Conservation (phyloP, 345 rosid species). For the Hibiscus mutabilis region DNA sequence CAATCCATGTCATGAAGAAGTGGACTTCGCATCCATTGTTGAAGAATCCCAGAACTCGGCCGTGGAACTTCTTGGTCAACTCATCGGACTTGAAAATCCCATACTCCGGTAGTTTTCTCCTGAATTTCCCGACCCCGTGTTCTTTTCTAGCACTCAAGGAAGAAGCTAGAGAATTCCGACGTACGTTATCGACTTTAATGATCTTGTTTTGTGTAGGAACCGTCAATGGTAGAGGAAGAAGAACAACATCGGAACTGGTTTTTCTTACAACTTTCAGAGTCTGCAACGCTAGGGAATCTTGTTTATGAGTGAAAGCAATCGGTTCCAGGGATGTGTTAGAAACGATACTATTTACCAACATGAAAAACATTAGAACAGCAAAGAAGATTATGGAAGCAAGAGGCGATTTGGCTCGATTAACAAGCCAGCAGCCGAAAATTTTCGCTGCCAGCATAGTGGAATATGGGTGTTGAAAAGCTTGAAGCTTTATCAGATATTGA, state of each 20-base stretch:
- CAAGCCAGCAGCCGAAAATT: conserved; percentile 17
- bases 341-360: conserved; percentile 27
- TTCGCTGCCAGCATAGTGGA: neutral
- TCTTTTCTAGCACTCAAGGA: conserved; percentile 37
- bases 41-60: conserved; percentile 44
- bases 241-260: neutral
- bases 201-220: neutral
- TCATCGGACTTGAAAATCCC: conserved; percentile 48
- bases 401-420: conserved; percentile 20
- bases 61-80: conserved; percentile 39
- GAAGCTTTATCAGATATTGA: neutral
- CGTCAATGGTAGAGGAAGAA: neutral
- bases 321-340: conserved; percentile 15
- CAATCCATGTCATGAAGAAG: conserved; percentile 87
- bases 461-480: neutral
- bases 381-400: conserved; percentile 17
- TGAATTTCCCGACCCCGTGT: conserved; percentile 48
- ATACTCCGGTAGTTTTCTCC: conserved; percentile 28
- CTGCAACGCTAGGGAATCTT: neutral
- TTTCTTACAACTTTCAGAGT: neutral
- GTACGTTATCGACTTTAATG: neutral
- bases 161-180: conserved; percentile 30
- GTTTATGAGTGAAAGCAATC: neutral
- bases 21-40: conserved; percentile 36
- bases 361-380: conserved; percentile 32